phyloP scores from a whole-genome alignment of 2,329 filamentous ascomycete genomes.

The Colletotrichum sp. region DNA sequence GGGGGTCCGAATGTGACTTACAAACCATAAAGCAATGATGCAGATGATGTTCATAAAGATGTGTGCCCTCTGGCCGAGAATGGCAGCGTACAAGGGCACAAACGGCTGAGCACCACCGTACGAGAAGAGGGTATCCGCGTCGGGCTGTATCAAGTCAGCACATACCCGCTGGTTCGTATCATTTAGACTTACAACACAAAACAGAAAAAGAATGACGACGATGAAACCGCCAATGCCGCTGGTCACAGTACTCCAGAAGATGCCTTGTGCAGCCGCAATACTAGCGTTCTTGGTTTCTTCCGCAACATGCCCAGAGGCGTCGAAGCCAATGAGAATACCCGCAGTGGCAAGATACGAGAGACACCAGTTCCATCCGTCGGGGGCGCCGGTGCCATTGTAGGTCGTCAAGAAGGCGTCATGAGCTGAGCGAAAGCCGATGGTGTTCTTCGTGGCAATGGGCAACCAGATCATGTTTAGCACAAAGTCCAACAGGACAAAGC shows the following conservation, averaged over 20 bases:
- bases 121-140: conserved; percentile 55
- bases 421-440: conserved; percentile 59
- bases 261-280: conserved; percentile 60
- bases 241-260: conserved; percentile 64
- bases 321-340: conserved; percentile 65
- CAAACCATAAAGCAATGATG: conserved; percentile 55
- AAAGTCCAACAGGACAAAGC: conserved; percentile 62
- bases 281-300: conserved; percentile 66
- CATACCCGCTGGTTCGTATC: background rate
- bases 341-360: conserved; percentile 66
- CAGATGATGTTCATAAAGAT: conserved; percentile 68
- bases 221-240: conserved; percentile 61
- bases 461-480: conserved; percentile 66
- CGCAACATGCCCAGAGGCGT: conserved; percentile 65
- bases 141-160: conserved; percentile 40
- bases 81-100: conserved; percentile 61
- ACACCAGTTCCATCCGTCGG: conserved; percentile 67
- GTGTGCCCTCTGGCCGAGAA: conserved; percentile 60
- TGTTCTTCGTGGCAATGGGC: conserved; percentile 60
- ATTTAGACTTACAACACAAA: conserved; percentile 52
- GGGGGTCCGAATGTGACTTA: conserved; percentile 30
- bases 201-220: conserved; percentile 63
- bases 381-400: conserved; percentile 62
- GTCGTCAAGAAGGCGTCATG: conserved; percentile 66
- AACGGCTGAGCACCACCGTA: conserved; percentile 63